Evolutionary conservation across 495 filamentous ascomycete genomes (phyloP).

Genomic region (Penicillium goetzii): DNA sequence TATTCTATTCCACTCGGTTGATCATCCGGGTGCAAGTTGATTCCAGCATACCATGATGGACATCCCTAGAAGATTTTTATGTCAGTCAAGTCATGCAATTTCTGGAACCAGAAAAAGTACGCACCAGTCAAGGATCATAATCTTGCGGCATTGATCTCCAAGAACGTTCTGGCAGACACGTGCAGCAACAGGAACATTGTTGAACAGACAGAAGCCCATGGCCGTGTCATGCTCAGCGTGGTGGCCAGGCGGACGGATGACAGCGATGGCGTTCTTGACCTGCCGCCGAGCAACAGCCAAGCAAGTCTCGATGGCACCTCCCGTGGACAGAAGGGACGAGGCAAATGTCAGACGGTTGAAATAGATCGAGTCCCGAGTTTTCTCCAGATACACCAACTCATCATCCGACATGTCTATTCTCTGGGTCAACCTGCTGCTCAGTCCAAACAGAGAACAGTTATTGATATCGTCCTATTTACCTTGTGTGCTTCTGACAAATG

Average conservation of each 20-base stretch:
- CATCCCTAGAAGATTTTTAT: constrained; percentile 50
- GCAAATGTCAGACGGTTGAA: constrained; percentile 79
- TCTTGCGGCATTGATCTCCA: constrained; percentile 77
- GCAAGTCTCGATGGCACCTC: constrained; percentile 94
- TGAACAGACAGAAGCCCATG: constrained; percentile 96
- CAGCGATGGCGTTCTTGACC: constrained; percentile 91
- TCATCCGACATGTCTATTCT: constrained; percentile 55
- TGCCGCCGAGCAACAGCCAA: constrained; percentile 75
- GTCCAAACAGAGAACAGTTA: background rate
- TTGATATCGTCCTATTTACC: constrained; percentile 32
- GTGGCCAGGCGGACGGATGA: constrained; percentile 93
- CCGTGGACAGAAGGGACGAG: constrained; percentile 83
- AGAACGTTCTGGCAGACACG: constrained; percentile 77
- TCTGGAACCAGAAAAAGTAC: constrained; percentile 36
- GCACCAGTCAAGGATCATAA: constrained; percentile 95
- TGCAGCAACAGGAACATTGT: constrained; percentile 92
- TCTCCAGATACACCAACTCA: constrained; percentile 66
- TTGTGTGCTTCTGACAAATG: constrained; percentile 69
- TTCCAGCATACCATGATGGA: constrained; percentile 58
- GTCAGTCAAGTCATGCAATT: constrained; percentile 30
- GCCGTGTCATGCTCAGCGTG: constrained; percentile 84
- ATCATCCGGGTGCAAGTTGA: background rate
- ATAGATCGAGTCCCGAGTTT: constrained; percentile 82
- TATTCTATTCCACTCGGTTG: constrained; percentile 13
- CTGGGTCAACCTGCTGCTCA: constrained; percentile 19